Base-by-base conservation (phyloP, 1,284 basidiomycete genomes). In the Rhodotorula sp. region DNA sequence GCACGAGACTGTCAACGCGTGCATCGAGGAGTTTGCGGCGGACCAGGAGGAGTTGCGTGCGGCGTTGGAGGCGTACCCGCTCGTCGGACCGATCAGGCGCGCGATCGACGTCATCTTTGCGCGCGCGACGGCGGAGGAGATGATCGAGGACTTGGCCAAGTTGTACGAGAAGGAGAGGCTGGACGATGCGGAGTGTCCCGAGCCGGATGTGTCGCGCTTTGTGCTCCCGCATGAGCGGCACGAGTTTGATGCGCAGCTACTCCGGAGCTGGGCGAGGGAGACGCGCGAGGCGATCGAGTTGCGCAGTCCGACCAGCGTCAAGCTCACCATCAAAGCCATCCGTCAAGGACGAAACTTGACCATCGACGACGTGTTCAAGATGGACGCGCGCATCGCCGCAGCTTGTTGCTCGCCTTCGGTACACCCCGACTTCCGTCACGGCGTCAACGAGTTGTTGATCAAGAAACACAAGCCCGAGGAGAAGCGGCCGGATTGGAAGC, bases 271-370 rank as follows among this genome's bases (percentile, higher is more conserved):
- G 92, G 94, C 94, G 10, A 80, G 82, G 69, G 79, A 84, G 62
- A 92, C 92, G 22, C 80, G 90, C 70, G 82, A 83, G 27, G 82
- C 83, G 34, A 82, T 98, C 73, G 82, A 86, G 57, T 76, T 85
- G 73, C 87, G 92, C 62, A 93, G 91, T 79, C 94, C 94, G 7
- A 95, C 93, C 4, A 94, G 92, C 77, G 84, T 96, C 77, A 91
- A 90, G 78, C 89, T 97, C 36, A 87, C 93, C 27, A 83, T 97
- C 27, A 82, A 85, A 75, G 90, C 90, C 19, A 86, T 94, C 71
- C 86, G 90, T 61, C 83, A 84, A 70, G 92, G 91, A 22, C 86
- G 84, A 77, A 80, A 82, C 6, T 82, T 88, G 81, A 71, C 84
- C 24, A 82, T 96, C 57, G 83, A 85, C 30, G 84, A 90, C 68